Base-by-base conservation (phyloP, 2,329 filamentous ascomycete species). In the Fusarium paranaense region DNA sequence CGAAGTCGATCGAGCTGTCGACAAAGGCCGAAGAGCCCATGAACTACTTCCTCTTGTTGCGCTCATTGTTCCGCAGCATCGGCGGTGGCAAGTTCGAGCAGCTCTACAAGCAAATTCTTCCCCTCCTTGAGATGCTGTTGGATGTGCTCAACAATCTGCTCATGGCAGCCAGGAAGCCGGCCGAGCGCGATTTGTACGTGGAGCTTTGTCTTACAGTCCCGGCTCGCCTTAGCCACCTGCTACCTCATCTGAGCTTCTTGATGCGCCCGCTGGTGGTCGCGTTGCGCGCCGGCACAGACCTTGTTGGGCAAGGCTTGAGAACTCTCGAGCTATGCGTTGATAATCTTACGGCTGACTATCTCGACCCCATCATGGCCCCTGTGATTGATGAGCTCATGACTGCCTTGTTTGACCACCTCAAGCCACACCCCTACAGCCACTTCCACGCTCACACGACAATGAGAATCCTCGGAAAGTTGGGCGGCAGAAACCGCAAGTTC, bases 321-420 rank as follows among this genome's bases (percentile, higher is more conserved):
- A 99, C 97, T 0, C 86, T 99, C 6, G 97, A 99, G 80, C 89
- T 99, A 2, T 99, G 97, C 79, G 97, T 99, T 20, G 97, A 99
- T 73, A 99, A 99, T 77, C 88, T 99, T 0, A 99, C 97, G 0
- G 96, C 97, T 0, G 97, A 99, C 79, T 99, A 99, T 80, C 86
- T 99, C 16, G 97, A 99, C 78, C 97, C 97, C 0, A 98, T 99
- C 78, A 99, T 99, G 96, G 95, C 96, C 3, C 97, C 97, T 0
- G 97, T 98, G 30, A 98, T 99, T 82, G 96, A 99, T 78, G 97
- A 99, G 80, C 87, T 99, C 52, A 99, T 99, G 97, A 97, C 95
- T 56, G 96, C 96, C 1, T 87, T 99, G 1, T 99, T 97, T 88
- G 95, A 98, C 73, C 97, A 99, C 81, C 88, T 99, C 47, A 94